Conservation (phyloP, 371 early-diverging fungal genomes). For the Mucor plumbeus region DNA sequence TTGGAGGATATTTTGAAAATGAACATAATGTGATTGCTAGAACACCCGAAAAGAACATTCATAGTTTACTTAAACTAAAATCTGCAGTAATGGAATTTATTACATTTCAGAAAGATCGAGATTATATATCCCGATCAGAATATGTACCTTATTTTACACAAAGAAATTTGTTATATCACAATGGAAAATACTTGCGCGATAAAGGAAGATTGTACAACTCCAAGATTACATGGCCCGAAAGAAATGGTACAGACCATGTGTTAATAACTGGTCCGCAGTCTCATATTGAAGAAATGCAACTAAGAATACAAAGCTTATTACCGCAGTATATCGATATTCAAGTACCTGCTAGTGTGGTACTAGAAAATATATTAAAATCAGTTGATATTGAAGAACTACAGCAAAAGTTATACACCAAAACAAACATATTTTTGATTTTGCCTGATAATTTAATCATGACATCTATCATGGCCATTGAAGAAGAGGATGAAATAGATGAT, state of each 20-base stretch:
- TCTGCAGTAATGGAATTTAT: slow-evolving; percentile 78
- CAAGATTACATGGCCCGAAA: slow-evolving; percentile 30
- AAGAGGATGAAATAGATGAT: slow-evolving; percentile 1
- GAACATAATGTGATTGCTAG: slow-evolving; percentile 86
- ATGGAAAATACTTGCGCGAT: slow-evolving; percentile 30
- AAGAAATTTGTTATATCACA: slow-evolving; percentile 19
- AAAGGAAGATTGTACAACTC: slow-evolving; percentile 32
- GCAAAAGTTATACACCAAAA: slow-evolving; percentile 15
- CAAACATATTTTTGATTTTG: slow-evolving; percentile 24
- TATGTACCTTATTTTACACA: slow-evolving; percentile 26
- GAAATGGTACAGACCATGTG: slow-evolving; percentile 33
- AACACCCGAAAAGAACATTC: slow-evolving; percentile 82
- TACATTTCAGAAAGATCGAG: slow-evolving; percentile 41
- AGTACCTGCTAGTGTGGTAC: slow-evolving; percentile 30
- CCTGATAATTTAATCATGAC: slow-evolving; percentile 19
- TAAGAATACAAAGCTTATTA: slow-evolving; percentile 25
- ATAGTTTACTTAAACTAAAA: slow-evolving; percentile 70
- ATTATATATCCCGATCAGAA: slow-evolving; percentile 20
- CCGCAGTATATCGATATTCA: slow-evolving; percentile 27
- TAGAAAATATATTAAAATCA: slow-evolving; percentile 28
- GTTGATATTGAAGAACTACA: slow-evolving; percentile 27
- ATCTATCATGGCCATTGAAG: neutral
- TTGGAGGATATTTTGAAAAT: slow-evolving; percentile 84
- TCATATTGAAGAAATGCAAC: slow-evolving; percentile 32
- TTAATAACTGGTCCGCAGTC: slow-evolving; percentile 30